These are phyloP conservation scores for Phaseolus coccineus DNA, from an alignment of 331 rosid species.

Conservation along the genomic window DNA sequence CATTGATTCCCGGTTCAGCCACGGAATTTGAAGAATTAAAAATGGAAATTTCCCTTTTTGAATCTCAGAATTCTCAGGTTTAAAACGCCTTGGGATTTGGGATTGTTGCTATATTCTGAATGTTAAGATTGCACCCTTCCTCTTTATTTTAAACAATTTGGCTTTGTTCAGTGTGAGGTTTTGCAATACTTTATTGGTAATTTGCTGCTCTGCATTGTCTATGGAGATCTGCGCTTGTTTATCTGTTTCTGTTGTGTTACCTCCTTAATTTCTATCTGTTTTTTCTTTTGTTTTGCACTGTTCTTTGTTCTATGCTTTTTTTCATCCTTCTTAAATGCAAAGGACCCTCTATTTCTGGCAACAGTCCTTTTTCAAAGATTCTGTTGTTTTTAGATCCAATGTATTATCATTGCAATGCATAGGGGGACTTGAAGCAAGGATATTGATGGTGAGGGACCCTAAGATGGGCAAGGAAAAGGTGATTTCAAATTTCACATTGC, in stretches of 20 bases:
- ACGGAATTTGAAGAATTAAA: background rate
- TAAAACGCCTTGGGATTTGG: constrained; percentile 45
- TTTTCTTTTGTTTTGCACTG: background rate
- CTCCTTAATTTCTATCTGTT: background rate
- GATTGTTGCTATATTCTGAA: constrained; percentile 40
- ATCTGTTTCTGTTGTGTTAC: background rate
- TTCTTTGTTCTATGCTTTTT: constrained; percentile 10
- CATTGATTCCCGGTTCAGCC: constrained; percentile 32
- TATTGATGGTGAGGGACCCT: constrained; percentile 47
- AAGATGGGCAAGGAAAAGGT: constrained; percentile 39
- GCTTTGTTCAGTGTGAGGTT: constrained; percentile 18
- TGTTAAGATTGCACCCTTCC: constrained; percentile 30
- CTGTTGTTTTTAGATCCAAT: constrained; percentile 2
- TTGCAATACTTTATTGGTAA: background rate
- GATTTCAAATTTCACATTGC: constrained; percentile 30
- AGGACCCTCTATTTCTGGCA: constrained; percentile 33
- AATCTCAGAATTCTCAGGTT: constrained; percentile 28
- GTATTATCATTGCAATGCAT: constrained; percentile 16
- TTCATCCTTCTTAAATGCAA: constrained; percentile 39
- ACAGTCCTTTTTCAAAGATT: constrained; percentile 34
- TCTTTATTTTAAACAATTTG: constrained; percentile 29
- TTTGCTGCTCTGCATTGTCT: background rate
- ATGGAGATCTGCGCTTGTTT: constrained; percentile 54
- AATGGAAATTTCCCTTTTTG: background rate
- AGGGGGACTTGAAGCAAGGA: constrained; percentile 28